Evolutionary conservation across 1,139 yeast genomes (phyloP), one percentile per base, ranked within the genome.

Genomic region (Nadsonia starkeyi-henricii): DNA sequence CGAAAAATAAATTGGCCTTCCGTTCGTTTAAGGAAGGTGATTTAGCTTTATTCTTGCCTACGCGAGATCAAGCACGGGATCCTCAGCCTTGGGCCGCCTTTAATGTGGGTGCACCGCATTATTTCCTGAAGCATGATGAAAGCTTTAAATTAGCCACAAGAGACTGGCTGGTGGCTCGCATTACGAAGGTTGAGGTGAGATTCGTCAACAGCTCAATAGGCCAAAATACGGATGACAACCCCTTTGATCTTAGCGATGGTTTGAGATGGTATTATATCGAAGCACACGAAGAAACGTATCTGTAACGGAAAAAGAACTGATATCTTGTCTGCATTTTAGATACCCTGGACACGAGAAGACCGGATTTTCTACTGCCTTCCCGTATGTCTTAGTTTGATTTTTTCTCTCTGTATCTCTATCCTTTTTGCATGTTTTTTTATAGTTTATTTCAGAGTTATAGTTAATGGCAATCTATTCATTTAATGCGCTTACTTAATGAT

Each of bases 11-110:
- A 59, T 74, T 89, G 1, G 73, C 94, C 0, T 72, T 86, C 55
- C 74, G 73, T 52, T 52, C 58, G 43, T 88, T 89, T 63, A 74
- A 74, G 52, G 66, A 67, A 17, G 85, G 81, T 19, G 96, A 88
- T 60, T 67, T 85, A 55, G 95, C 85, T 0, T 67, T 89, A 50
- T 89, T 89, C 61, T 67, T 89, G 53, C 95, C 95, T 1, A 85
- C 95, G 0, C 70, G 80, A 21, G 81, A 75, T 45, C 69, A 68
- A 23, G 58, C 60, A 13, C 50, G 63, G 1, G 64, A 61, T 44
- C 61, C 66, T 20, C 81, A 78, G 53, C 85, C 89, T 2, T 85
- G 95, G 94, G 91, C 93, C 0, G 91, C 91, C 0, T 85, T 85
- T 66, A 84, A 84, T 57, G 74, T 81, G 45, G 91, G 86, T 0